A percentile compares a stretch with the other conserved stretches of the same genome.
phyloP scores from a whole-genome alignment of 352 stramenopile species.

The Globisporangium polare region DNA sequence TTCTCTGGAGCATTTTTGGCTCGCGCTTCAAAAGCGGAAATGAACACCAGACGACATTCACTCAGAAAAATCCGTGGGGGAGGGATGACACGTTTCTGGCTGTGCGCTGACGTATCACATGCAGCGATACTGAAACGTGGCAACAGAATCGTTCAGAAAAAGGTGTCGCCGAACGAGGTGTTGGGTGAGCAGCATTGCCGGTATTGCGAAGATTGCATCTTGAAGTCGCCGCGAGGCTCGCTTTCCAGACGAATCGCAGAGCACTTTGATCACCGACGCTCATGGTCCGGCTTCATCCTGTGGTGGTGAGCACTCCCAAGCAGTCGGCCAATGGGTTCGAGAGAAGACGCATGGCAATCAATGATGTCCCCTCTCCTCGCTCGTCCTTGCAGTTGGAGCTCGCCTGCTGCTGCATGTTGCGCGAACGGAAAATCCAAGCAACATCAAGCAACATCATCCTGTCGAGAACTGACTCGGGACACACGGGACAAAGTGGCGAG shows the following conservation, averaged over 20 bases:
- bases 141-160: not conserved
- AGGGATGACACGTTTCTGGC: not conserved
- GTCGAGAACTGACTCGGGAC: too few species aligned
- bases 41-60: not conserved
- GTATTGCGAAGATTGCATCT: not conserved
- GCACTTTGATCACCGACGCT: too few species aligned
- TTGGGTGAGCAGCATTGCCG: not conserved
- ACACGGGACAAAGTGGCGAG: not conserved
- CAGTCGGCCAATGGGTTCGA: too few species aligned
- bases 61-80: not conserved
- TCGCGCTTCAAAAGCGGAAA: not conserved
- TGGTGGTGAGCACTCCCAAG: too few species aligned
- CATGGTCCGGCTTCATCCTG: too few species aligned
- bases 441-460: too few species aligned
- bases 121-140: not conserved
- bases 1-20: constrained; percentile 6
- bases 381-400: constrained; percentile 1
- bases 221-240: too few species aligned
- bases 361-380: not conserved
- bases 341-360: too few species aligned
- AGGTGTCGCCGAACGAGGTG: not conserved
- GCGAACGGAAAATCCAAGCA: too few species aligned
- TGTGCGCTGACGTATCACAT: not conserved
- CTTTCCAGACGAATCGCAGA: too few species aligned
- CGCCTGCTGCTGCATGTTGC: not conserved